These are phyloP conservation scores for Ramalina intermedia DNA, from an alignment of 495 filamentous ascomycete genomes.

Conservation along the genomic window DNA sequence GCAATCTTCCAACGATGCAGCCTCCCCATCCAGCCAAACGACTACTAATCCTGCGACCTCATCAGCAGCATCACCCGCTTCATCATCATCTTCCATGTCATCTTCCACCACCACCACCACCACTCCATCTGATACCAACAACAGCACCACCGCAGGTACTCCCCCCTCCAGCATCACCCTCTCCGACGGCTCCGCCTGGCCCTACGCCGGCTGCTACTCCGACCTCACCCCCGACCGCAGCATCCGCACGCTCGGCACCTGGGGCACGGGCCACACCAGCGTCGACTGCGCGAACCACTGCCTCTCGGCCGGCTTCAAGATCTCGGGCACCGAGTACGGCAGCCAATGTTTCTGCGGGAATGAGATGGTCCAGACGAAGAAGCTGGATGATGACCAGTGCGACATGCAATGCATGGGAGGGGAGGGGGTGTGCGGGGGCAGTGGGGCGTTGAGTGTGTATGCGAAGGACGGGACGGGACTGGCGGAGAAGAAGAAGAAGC, in stretches of 20 bases:
- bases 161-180: constrained; percentile 3
- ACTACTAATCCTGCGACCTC: not conserved
- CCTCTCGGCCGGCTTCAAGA: constrained; percentile 5
- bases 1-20: not conserved
- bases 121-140: not conserved
- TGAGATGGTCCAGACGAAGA: constrained; percentile 3
- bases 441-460: constrained; percentile 9
- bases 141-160: not conserved
- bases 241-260: constrained; percentile 7
- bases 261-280: constrained; percentile 4
- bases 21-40: not conserved
- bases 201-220: constrained; percentile 9
- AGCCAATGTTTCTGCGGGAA: constrained; percentile 16
- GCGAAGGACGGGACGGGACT: constrained; percentile 1
- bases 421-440: constrained; percentile 11
- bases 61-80: not conserved
- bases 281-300: constrained; percentile 10
- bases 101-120: not conserved
- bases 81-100: not conserved
- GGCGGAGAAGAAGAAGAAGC: not conserved
- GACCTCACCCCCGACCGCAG: constrained; percentile 4
- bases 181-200: constrained; percentile 4
- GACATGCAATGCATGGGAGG: constrained; percentile 6
- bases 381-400: constrained; percentile 5
- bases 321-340: constrained; percentile 14